A percentile compares a stretch with the other conserved stretches of the same genome.
Conservation (phyloP, 1,284 basidiomycete genomes). For the Clitocybe nebularis region DNA sequence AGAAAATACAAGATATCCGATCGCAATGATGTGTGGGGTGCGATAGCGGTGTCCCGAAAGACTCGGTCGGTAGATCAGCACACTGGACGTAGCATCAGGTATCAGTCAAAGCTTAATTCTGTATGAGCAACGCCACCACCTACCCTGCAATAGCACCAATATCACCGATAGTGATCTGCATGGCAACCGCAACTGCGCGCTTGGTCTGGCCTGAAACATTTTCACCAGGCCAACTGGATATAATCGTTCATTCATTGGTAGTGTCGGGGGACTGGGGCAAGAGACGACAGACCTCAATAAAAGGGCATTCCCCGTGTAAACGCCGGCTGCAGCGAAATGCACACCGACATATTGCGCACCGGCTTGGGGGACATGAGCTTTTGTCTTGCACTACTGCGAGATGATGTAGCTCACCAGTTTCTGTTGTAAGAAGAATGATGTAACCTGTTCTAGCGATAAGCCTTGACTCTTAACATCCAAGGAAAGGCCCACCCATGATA, state of each 20-base stretch:
- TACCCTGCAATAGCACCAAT: conserved; percentile 57
- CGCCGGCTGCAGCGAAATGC: conserved; percentile 55
- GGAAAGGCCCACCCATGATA: conserved; percentile 42
- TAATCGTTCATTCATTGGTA: background rate
- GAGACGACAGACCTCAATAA: conserved; percentile 39
- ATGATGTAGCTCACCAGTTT: conserved; percentile 30
- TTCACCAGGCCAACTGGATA: conserved; percentile 58
- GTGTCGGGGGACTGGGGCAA: no score
- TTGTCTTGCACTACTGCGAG: background rate
- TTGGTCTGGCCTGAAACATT: conserved; percentile 73
- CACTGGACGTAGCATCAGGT: conserved; percentile 24
- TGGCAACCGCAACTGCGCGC: conserved; percentile 59
- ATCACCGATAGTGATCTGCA: conserved; percentile 68
- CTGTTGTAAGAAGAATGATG: conserved; percentile 53
- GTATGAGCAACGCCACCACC: no score
- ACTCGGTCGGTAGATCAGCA: conserved; percentile 50
- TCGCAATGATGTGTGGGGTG: conserved; percentile 55
- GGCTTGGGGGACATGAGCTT: conserved; percentile 24
- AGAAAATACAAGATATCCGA: conserved; percentile 54
- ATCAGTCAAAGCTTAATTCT: background rate
- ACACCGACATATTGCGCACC: conserved; percentile 60
- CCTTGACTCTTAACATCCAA: background rate
- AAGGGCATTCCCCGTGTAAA: conserved; percentile 60
- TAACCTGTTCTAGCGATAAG: conserved; percentile 39
- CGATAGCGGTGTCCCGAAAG: conserved; percentile 47